phyloP scores from a whole-genome alignment of 306 rosid genomes.

The Vigna radiata region DNA sequence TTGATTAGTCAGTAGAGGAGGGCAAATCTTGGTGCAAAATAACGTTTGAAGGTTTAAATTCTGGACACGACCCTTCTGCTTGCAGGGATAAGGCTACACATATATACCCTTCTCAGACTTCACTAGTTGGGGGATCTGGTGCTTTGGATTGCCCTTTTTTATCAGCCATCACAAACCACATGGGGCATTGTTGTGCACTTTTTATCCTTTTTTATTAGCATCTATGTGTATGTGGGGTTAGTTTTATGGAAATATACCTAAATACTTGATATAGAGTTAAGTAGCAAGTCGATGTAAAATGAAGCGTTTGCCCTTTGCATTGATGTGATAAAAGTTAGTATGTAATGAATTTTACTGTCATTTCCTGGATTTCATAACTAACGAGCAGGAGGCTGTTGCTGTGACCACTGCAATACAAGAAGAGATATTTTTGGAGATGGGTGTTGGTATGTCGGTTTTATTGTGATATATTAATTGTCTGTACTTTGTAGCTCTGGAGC shows the following conservation, averaged over 20 bases:
- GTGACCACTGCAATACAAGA: constrained; percentile 85
- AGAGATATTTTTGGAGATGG: constrained; percentile 87
- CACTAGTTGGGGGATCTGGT: background rate
- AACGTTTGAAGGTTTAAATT: background rate
- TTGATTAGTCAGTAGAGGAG: background rate
- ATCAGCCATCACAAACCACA: background rate
- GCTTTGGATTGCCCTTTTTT: background rate
- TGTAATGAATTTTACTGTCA: constrained; percentile 28
- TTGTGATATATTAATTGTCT: background rate
- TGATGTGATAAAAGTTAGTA: background rate
- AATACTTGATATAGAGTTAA: background rate
- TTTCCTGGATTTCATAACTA: constrained; percentile 26
- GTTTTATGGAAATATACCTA: background rate
- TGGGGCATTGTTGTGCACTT: background rate
- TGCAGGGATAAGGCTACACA: background rate
- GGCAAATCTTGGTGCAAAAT: background rate
- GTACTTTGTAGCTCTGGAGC: background rate
- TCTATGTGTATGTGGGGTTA: background rate
- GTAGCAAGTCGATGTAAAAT: background rate
- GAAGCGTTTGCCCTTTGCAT: background rate
- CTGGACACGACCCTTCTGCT: background rate
- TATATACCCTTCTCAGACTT: background rate
- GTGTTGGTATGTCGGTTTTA: constrained; percentile 63
- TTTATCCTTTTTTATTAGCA: background rate
- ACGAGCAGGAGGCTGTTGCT: constrained; percentile 87